These are phyloP conservation scores for Pseudogymnoascus destructans DNA, from an alignment of 2,329 filamentous ascomycete genomes.

Conservation along the genomic window DNA sequence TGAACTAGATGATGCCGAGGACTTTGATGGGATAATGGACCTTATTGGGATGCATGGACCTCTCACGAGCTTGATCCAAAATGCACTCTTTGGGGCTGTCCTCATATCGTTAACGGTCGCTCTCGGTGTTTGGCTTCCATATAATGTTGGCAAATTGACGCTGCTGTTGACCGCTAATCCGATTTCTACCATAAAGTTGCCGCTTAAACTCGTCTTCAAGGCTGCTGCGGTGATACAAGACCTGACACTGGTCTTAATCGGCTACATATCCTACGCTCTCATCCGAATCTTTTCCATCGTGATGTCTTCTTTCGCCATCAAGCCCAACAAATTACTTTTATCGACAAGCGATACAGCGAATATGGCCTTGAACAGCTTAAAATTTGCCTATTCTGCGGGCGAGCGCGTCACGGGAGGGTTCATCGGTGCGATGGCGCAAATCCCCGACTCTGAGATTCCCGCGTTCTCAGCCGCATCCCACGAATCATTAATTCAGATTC, in stretches of 20 bases:
- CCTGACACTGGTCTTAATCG: conserved; percentile 50
- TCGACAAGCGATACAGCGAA: not conserved
- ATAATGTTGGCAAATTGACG: conserved; percentile 77
- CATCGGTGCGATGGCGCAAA: conserved; percentile 33
- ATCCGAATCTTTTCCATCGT: not conserved
- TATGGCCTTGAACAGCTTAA: conserved; percentile 13
- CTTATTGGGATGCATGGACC: conserved; percentile 94
- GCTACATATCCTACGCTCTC: conserved; percentile 33
- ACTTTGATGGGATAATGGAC: conserved; percentile 91
- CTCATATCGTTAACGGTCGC: conserved; percentile 80
- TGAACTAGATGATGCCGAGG: conserved; percentile 74
- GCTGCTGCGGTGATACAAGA: conserved; percentile 73
- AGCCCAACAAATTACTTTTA: not conserved
- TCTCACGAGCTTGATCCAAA: conserved; percentile 78
- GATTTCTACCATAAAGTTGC: conserved; percentile 51
- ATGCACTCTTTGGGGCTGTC: conserved; percentile 85
- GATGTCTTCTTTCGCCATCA: not conserved
- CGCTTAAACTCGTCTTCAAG: conserved; percentile 59
- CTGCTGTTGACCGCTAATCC: conserved; percentile 72
- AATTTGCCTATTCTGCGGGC: conserved; percentile 20
- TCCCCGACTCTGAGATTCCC: conserved; percentile 48
- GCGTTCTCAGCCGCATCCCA: conserved; percentile 68
- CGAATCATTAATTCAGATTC: conserved; percentile 49
- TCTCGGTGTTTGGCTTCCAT: conserved; percentile 77
- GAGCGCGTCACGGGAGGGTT: conserved; percentile 36